A percentile compares a stretch with the other conserved stretches of the same genome.
phyloP scores from a whole-genome alignment of 345 rosid species.

The Toxicodendron radicans region DNA sequence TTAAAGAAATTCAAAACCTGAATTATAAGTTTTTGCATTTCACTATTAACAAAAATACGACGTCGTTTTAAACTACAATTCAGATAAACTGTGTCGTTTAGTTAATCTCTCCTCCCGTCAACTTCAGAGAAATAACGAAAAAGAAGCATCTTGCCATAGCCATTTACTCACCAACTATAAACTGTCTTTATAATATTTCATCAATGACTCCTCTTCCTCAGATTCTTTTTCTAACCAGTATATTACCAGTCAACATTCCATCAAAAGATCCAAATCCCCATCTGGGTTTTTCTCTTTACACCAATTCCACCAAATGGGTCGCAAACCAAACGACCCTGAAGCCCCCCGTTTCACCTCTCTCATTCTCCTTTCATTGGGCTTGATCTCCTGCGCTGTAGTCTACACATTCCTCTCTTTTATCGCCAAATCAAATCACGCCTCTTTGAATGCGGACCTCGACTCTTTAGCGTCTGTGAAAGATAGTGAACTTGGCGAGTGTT shows the following conservation, averaged over 20 bases:
- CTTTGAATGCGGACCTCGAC: slow-evolving; percentile 12
- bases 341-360: slow-evolving; percentile 55
- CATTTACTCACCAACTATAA: background rate
- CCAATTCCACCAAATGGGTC: slow-evolving; percentile 44
- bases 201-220: slow-evolving; percentile 20
- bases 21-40: too few species aligned
- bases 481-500: slow-evolving; percentile 46
- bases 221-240: slow-evolving; percentile 4
- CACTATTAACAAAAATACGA: too few species aligned
- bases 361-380: slow-evolving; percentile 49
- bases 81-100: background rate
- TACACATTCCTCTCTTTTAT: slow-evolving; percentile 63
- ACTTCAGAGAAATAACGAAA: background rate
- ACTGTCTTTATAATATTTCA: background rate
- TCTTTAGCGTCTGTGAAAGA: slow-evolving; percentile 21
- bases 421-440: slow-evolving; percentile 34
- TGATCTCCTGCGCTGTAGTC: slow-evolving; percentile 59
- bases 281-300: slow-evolving; percentile 20
- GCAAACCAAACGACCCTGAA: slow-evolving; percentile 47
- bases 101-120: background rate
- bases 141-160: background rate
- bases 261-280: slow-evolving; percentile 14
- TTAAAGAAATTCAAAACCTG: too few species aligned
- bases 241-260: slow-evolving; percentile 5
- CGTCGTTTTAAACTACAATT: too few species aligned